Evolutionary conservation across 495 filamentous ascomycete genomes (phyloP).

Genomic region (Clavariopsis aquatica): DNA sequence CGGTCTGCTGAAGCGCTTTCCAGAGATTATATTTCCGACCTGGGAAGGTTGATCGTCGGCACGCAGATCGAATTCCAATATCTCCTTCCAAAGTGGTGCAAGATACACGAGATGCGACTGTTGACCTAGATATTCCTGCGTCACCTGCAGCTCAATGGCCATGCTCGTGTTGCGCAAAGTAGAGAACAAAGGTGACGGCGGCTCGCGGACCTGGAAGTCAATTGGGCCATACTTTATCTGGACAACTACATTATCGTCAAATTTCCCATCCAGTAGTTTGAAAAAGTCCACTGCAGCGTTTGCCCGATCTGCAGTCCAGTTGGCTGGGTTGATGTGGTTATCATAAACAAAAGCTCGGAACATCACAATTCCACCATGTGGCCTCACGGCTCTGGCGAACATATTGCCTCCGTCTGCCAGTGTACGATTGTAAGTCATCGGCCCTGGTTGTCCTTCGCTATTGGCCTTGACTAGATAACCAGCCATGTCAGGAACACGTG

Average conservation of each 20-base stretch:
- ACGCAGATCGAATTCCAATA: conserved; percentile 67
- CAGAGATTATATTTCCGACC: conserved; percentile 60
- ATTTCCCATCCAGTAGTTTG: conserved; percentile 62
- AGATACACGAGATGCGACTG: conserved; percentile 69
- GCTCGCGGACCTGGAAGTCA: conserved; percentile 75
- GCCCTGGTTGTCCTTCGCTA: conserved; percentile 73
- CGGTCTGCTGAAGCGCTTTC: conserved; percentile 58
- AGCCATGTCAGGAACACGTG: conserved; percentile 63
- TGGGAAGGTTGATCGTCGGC: conserved; percentile 57
- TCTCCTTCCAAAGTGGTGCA: conserved; percentile 65
- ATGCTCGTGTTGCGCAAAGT: conserved; percentile 58
- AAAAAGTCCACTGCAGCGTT: conserved; percentile 71
- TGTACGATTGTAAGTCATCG: conserved; percentile 68
- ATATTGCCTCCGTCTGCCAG: conserved; percentile 70
- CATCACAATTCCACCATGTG: conserved; percentile 67
- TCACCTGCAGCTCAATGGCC: conserved; percentile 67
- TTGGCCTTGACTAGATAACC: conserved; percentile 74
- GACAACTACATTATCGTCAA: conserved; percentile 69
- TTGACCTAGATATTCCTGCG: conserved; percentile 72
- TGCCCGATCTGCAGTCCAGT: conserved; percentile 68
- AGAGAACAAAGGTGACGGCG: conserved; percentile 68
- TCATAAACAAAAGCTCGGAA: conserved; percentile 73
- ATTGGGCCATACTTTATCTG: conserved; percentile 77
- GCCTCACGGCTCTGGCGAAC: conserved; percentile 62
- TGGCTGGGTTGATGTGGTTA: conserved; percentile 58